Evolutionary conservation across 345 rosid genomes (phyloP).

Genomic region (Erucastrum elatum): DNA sequence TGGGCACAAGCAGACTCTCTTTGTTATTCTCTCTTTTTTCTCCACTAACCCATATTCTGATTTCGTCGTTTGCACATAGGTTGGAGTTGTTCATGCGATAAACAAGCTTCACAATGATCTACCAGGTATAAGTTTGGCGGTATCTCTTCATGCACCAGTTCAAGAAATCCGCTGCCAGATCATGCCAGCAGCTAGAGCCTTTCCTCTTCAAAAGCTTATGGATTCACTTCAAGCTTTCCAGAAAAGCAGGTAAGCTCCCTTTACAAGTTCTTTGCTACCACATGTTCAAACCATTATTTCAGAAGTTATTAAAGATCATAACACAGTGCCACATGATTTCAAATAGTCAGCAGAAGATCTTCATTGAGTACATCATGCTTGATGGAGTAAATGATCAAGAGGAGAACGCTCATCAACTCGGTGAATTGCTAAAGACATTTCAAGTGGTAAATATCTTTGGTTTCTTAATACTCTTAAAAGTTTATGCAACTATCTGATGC

Average conservation of each 20-base stretch:
- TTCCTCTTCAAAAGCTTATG: slow-evolving; percentile 92
- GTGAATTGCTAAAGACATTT: slow-evolving; percentile 72
- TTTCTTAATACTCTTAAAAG: neutral
- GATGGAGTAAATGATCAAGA: slow-evolving; percentile 90
- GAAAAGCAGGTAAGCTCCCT: slow-evolving; percentile 54
- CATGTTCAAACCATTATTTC: neutral
- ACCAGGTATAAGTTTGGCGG: slow-evolving; percentile 95
- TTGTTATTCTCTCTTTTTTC: neutral
- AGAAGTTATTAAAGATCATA: neutral
- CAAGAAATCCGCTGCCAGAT: slow-evolving; percentile 94
- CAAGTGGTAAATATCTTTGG: slow-evolving; percentile 65
- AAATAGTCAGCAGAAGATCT: slow-evolving; percentile 64
- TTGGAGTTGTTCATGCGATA: slow-evolving; percentile 88
- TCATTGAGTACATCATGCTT: slow-evolving; percentile 97
- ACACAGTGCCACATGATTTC: slow-evolving; percentile 14
- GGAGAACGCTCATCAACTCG: slow-evolving; percentile 77
- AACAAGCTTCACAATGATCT: slow-evolving; percentile 86
- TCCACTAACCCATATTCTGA: neutral
- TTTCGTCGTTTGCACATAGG: slow-evolving; percentile 55
- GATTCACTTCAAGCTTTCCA: slow-evolving; percentile 70
- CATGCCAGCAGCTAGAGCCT: slow-evolving; percentile 99
- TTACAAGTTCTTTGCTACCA: neutral
- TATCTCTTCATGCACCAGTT: slow-evolving; percentile 93
- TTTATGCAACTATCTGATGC: slow-evolving; percentile 1
- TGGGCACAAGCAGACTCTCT: neutral